Base-by-base conservation (phyloP, 805 yeast genomes). In the Lachancea thermotolerans region DNA sequence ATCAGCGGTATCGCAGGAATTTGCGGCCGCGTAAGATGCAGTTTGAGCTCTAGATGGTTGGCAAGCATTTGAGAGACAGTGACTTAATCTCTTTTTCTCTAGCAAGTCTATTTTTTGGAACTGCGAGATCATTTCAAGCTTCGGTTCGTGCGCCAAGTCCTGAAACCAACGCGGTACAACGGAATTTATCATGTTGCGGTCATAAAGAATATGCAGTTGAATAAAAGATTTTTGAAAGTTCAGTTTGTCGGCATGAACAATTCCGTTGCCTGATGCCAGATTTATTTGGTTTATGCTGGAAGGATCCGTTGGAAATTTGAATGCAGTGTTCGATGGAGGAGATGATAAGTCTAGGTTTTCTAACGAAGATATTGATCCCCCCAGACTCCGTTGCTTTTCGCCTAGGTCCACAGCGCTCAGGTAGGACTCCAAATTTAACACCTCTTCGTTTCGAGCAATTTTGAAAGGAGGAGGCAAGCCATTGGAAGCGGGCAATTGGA, bases 101-200 rank as follows among this genome's bases (percentile, higher is more conserved):
- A 75, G 71, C 38, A 75, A 65, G 65, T 91, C 96, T 37, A 90
- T 67, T 39, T 66, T 66, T 51, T 77, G 75, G 61, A 88, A 90
- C 50, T 79, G 70, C 25, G 77, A 73, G 34, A 66, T 53, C 30
- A 71, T 56, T 39, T 64, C 57, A 10, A 56, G 33, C 33, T 61
- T 57, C 2, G 60, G 52, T 14, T 49, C 48, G 14, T 46, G 37
- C 52, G 66, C 58, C 31, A 66, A 39, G 21, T 51, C 48, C 30
- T 52, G 58, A 27, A 82, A 66, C 90, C 90, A 84, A 2, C 42
- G 36, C 1, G 89, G 88, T 42, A 82, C 62, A 16, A 51, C 44
- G 1, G 33, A 17, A 36, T 59, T 52, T n/a, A 60, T 47, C 15
- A 46, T 44, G 10, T 49, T 44, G 29, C 46, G 41, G 9, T 52